These are phyloP conservation scores for Venturia effusa DNA, from an alignment of 2,329 filamentous ascomycete genomes.

Conservation along the genomic window DNA sequence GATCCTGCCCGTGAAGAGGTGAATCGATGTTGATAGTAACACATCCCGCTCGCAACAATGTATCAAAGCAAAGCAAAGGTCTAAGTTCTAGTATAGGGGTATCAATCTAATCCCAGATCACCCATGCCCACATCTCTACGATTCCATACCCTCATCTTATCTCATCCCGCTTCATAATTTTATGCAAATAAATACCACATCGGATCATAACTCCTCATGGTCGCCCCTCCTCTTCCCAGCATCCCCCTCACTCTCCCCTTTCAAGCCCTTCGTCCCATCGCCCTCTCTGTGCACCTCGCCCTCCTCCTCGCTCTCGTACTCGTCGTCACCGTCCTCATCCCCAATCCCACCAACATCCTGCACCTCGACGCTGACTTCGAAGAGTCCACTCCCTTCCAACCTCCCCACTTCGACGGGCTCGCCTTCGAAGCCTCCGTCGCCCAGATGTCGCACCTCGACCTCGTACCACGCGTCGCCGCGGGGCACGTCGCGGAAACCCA, in stretches of 20 bases:
- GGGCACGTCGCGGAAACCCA: conserved; percentile 17
- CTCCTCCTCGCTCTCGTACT: not conserved
- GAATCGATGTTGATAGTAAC: no score
- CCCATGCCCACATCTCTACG: not conserved
- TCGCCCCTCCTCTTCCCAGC: not conserved
- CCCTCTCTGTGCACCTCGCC: not conserved
- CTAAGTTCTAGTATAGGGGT: conserved; percentile 1
- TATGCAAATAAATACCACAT: not conserved
- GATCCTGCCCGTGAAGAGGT: no score
- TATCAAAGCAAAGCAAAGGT: not conserved
- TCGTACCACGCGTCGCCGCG: conserved; percentile 19
- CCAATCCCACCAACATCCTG: conserved; percentile 10
- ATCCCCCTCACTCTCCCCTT: not conserved
- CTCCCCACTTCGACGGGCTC: conserved; percentile 11
- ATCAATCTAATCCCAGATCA: conserved; percentile 3
- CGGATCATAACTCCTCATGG: not conserved
- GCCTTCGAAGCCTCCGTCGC: conserved; percentile 14
- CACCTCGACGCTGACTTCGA: conserved; percentile 17
- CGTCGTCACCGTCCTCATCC: not conserved
- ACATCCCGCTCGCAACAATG: no score
- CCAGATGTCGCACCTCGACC: conserved; percentile 16
- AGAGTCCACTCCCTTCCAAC: conserved; percentile 16
- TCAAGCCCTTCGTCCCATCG: not conserved
- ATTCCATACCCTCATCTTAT: no score
- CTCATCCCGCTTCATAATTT: not conserved